A percentile compares a stretch with the other conserved stretches of the same genome.
Conservation (phyloP, 768 basidiomycete genomes). For the Hirschioporus abietinus region DNA sequence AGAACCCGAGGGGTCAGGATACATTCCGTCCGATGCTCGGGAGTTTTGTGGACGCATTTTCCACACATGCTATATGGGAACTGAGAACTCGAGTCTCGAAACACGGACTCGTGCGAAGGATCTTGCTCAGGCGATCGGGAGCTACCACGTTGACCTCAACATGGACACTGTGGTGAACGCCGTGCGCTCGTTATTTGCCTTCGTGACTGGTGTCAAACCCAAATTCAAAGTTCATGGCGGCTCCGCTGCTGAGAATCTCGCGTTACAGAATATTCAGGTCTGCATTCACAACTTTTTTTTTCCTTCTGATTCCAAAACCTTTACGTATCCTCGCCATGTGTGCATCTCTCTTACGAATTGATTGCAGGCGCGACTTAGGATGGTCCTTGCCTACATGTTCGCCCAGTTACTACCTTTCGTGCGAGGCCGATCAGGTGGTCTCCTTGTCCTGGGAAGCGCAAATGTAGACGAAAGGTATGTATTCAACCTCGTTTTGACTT, state of each 20-base stretch:
- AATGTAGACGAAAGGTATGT: slow-evolving; percentile 93
- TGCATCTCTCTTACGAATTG: slow-evolving; percentile 4
- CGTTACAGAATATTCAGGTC: slow-evolving; percentile 95
- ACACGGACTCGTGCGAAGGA: slow-evolving; percentile 84
- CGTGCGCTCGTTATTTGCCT: slow-evolving; percentile 72
- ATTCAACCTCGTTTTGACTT: background rate
- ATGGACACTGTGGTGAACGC: slow-evolving; percentile 92
- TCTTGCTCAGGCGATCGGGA: slow-evolving; percentile 83
- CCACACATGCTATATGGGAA: slow-evolving; percentile 99
- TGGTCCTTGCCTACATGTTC: slow-evolving; percentile 94
- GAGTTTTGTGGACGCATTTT: slow-evolving; percentile 87
- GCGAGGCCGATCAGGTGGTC: slow-evolving; percentile 73
- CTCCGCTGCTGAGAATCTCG: slow-evolving; percentile 82
- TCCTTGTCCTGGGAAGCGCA: slow-evolving; percentile 95
- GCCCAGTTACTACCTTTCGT: slow-evolving; percentile 94
- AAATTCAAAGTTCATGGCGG: slow-evolving; percentile 88
- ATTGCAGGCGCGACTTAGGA: slow-evolving; percentile 76
- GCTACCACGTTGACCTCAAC: slow-evolving; percentile 94
- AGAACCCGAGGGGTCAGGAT: slow-evolving; percentile 73
- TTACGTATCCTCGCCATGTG: slow-evolving; percentile 4
- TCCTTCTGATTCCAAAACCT: background rate
- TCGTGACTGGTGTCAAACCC: slow-evolving; percentile 71
- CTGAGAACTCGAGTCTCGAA: slow-evolving; percentile 87
- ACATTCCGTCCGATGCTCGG: slow-evolving; percentile 79
- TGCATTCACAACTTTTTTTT: background rate